Conservation (phyloP, 2,329 filamentous ascomycete species). For the Aureobasidium sp. region DNA sequence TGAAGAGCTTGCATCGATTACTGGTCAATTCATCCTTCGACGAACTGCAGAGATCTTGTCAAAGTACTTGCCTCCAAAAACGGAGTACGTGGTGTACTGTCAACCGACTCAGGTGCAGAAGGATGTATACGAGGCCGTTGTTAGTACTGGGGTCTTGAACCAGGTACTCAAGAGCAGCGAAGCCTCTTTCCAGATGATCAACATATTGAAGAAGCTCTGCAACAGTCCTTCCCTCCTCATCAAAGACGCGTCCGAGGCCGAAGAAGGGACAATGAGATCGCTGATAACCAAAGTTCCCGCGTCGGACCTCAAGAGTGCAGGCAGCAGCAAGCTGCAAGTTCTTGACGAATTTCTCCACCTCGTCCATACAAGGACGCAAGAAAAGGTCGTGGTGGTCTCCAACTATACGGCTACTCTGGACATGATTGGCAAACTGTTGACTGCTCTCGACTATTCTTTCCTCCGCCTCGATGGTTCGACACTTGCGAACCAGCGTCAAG, state of each 20-base stretch:
- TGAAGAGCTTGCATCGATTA: slow-evolving; percentile 52
- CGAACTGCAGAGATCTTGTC: slow-evolving; percentile 58
- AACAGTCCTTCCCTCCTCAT: slow-evolving; percentile 58
- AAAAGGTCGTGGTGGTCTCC: slow-evolving; percentile 68
- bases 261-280: slow-evolving; percentile 30
- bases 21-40: slow-evolving; percentile 56
- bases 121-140: slow-evolving; percentile 52
- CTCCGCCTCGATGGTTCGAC: slow-evolving; percentile 63
- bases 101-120: slow-evolving; percentile 52
- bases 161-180: slow-evolving; percentile 53
- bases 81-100: slow-evolving; percentile 59
- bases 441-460: slow-evolving; percentile 51
- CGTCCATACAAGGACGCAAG: slow-evolving; percentile 51
- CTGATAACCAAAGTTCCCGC: slow-evolving; percentile 43
- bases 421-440: slow-evolving; percentile 53
- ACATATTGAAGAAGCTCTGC: slow-evolving; percentile 64
- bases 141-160: slow-evolving; percentile 56
- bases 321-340: slow-evolving; percentile 58
- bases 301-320: slow-evolving; percentile 46
- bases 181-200: slow-evolving; percentile 59
- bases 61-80: slow-evolving; percentile 57
- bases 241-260: slow-evolving; percentile 31
- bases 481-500: slow-evolving; percentile 54
- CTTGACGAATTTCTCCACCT: slow-evolving; percentile 56
- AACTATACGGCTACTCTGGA: slow-evolving; percentile 67